Conservation (phyloP, 148 eudicot species). For the Heliosperma pusillum region DNA sequence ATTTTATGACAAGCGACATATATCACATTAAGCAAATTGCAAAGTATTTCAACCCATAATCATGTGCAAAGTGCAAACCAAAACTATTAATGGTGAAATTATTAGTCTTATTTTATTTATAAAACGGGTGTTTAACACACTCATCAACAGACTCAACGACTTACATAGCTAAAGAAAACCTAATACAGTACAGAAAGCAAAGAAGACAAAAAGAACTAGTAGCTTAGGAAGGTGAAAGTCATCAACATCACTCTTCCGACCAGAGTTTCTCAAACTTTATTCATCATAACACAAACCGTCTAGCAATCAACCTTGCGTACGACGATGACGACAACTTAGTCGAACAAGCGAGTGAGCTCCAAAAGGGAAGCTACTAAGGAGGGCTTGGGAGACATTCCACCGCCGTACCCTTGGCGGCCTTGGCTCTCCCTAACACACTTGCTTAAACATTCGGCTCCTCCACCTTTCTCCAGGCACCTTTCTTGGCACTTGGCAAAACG, state of each 20-base stretch:
- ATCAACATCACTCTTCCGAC: constrained; percentile 15
- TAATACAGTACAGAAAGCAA: neutral
- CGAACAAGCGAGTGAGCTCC: constrained; percentile 19
- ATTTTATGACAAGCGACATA: too few relatives aligned
- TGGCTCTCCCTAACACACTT: neutral
- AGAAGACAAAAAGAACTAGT: neutral
- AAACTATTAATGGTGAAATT: neutral
- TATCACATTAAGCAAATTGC: too few relatives aligned
- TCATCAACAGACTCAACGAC: neutral
- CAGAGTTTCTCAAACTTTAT: neutral
- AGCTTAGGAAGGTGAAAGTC: constrained; percentile 9
- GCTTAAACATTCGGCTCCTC: too few relatives aligned
- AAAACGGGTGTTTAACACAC: neutral
- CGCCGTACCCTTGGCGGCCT: neutral
- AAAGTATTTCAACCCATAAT: too few relatives aligned
- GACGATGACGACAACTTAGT: neutral
- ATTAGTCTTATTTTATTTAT: constrained; percentile 3
- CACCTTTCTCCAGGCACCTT: constrained; percentile 13
- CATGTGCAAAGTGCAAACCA: too few relatives aligned
- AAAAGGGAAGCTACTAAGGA: constrained; percentile 14
- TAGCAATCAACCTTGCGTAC: constrained; percentile 2
- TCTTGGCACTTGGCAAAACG: constrained; percentile 14
- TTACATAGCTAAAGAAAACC: neutral
- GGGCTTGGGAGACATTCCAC: neutral
- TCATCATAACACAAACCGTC: neutral